Evolutionary conservation across 2,329 filamentous ascomycete species (phyloP).

Genomic region (Colletotrichum coccodes): DNA sequence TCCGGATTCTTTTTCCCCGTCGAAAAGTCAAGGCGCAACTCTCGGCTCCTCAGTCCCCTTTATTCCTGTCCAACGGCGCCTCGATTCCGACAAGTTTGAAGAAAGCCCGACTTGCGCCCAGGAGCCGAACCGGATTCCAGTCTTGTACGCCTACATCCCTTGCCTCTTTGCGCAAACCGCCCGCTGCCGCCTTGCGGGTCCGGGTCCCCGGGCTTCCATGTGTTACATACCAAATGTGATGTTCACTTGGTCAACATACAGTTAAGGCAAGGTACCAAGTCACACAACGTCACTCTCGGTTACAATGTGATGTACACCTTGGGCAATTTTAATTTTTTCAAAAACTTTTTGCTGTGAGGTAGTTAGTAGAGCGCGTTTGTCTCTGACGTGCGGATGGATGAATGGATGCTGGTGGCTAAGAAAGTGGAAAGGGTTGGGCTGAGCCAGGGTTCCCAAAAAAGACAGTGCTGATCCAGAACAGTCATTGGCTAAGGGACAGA

Average conservation of each 20-base stretch:
- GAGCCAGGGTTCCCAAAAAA: conserved; percentile 13
- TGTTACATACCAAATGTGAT: neutral
- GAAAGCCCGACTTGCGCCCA: conserved; percentile 22
- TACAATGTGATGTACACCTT: neutral
- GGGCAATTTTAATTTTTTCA: neutral
- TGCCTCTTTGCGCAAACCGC: conserved; percentile 1
- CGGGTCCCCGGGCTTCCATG: conserved; percentile 2
- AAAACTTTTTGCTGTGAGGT: too few relatives aligned
- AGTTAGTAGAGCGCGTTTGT: neutral
- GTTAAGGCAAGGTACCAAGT: neutral
- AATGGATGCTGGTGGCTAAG: neutral
- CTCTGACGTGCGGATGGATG: neutral
- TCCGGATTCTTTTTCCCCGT: conserved; percentile 25
- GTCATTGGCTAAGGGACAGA: conserved; percentile 30
- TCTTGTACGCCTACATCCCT: neutral
- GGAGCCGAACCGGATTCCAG: conserved; percentile 22
- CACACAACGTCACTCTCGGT: neutral
- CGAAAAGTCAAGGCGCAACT: conserved; percentile 4
- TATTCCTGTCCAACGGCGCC: conserved; percentile 27
- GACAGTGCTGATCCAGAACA: conserved; percentile 13
- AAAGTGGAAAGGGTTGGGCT: conserved; percentile 17
- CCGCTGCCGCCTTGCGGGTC: conserved; percentile 22
- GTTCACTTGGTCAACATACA: neutral
- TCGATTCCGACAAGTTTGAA: conserved; percentile 9
- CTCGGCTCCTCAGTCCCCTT: conserved; percentile 25